phyloP scores from a whole-genome alignment of 768 basidiomycete species.

The Podaxis sp. region DNA sequence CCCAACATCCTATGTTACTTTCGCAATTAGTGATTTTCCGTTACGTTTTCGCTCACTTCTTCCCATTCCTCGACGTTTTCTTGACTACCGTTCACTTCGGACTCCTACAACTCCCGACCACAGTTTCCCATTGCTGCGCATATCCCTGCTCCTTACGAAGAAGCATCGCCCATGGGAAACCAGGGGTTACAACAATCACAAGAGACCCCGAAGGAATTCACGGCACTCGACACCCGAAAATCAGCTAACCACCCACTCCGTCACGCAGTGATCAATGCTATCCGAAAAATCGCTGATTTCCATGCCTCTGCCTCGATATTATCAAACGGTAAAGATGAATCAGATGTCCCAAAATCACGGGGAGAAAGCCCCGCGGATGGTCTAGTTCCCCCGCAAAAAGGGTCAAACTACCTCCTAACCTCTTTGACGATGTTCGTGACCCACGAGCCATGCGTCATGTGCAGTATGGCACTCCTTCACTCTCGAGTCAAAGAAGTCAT shows the following conservation, averaged over 20 bases:
- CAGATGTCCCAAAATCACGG: constrained; percentile 11
- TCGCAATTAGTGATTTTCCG: constrained; percentile 3
- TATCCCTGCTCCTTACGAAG: constrained; percentile 54
- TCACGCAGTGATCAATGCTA: constrained; percentile 79
- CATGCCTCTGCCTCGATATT: constrained; percentile 29
- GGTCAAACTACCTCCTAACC: constrained; percentile 86
- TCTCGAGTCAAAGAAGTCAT: constrained; percentile 90
- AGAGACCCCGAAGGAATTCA: constrained; percentile 33
- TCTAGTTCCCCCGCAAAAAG: constrained; percentile 41
- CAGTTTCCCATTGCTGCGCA: constrained; percentile 78
- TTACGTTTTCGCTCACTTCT: constrained; percentile 2
- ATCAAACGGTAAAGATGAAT: background rate
- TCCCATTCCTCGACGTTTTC: background rate
- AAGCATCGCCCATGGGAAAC: constrained; percentile 18
- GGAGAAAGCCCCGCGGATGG: background rate
- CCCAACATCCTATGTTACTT: background rate
- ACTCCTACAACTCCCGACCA: constrained; percentile 1
- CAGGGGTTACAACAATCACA: constrained; percentile 10
- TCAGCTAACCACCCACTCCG: constrained; percentile 75
- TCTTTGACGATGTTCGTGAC: constrained; percentile 82
- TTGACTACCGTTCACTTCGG: background rate
- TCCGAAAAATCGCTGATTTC: constrained; percentile 63
- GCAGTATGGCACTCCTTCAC: constrained; percentile 93
- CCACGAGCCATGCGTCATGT: constrained; percentile 98
- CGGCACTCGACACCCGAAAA: constrained; percentile 68